Percentiles rank a stretch among this genome's conserved stretches.
phyloP scores from a whole-genome alignment of 306 rosid genomes.

The Castanospermum australe region DNA sequence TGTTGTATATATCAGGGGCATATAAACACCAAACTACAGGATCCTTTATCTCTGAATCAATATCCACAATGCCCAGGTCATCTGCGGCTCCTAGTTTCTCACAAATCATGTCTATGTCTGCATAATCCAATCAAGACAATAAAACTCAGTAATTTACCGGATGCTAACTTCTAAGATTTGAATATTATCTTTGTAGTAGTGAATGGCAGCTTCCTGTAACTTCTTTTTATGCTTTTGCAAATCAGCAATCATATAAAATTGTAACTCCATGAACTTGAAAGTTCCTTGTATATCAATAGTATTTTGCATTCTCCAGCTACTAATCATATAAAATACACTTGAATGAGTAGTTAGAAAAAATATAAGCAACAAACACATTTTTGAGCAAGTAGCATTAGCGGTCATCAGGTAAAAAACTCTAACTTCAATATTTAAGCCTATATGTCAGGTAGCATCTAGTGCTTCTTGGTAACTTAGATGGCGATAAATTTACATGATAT shows the following conservation, averaged over 20 bases:
- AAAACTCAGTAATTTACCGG: not conserved
- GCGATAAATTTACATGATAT: not conserved
- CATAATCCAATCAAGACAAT: conserved; percentile 32
- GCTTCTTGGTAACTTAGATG: not conserved
- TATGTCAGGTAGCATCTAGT: not conserved
- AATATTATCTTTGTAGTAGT: conserved; percentile 12
- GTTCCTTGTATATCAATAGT: not conserved
- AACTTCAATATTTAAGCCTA: not conserved
- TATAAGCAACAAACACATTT: not conserved
- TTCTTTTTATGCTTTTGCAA: not conserved
- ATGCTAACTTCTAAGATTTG: not conserved
- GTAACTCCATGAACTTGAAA: not conserved
- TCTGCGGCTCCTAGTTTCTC: conserved; percentile 46
- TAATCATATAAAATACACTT: not conserved
- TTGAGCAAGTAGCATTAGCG: not conserved
- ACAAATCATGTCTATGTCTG: conserved; percentile 47
- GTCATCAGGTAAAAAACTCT: not conserved
- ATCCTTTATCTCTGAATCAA: conserved; percentile 58
- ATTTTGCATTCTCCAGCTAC: not conserved
- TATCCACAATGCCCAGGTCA: conserved; percentile 44
- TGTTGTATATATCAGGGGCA: conserved; percentile 69
- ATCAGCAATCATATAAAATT: not conserved
- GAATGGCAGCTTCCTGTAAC: not conserved
- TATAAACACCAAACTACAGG: conserved; percentile 70
- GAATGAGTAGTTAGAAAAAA: not conserved